Base-by-base conservation (phyloP, 2,329 filamentous ascomycete species). In the Exserohilum rostratum region DNA sequence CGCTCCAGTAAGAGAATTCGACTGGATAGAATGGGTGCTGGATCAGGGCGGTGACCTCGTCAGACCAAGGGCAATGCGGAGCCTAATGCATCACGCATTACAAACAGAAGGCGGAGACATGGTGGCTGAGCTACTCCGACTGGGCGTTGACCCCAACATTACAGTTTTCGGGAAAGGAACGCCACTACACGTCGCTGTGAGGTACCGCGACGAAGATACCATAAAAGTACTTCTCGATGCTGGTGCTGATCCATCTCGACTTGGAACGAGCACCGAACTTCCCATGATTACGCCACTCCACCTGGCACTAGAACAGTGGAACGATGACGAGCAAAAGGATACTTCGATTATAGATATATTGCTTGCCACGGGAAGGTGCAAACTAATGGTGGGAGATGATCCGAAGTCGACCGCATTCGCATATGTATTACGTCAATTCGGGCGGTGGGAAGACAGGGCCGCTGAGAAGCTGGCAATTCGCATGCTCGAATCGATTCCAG, bases 21-120 rank as follows among this genome's bases (percentile, higher is more conserved):
- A 46, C 2, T 70, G 67, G 67, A 40, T 70, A 33, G 29, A 50
- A 18, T 67, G 64, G 61, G 53, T 66, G 11, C 39, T 69, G 5
- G 50, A 60, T 12, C 20, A 12, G 29, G 65, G 65, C 25, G 66
- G 65, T 6, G 34, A 58, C 13, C 46, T 68, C 13, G 45, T 69
- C 12, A 57, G 46, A n/a, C 27, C 46, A 20, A 34, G 29, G 35
- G 62, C 64, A 6, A 47, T 62, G 34, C 27, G 13, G 17, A 60
- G 59, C 22, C 59, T 70, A 55, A 33, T 65, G 29, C 50, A 58
- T 31, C 40, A 44, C 34, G 62, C 64, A 12, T 22, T 68, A 1
- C 35, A 48, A 33, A 40, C 63, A 0, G 37, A 42, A 9, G 44
- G 65, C 27, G 17, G 56, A 2, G 52, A 48, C 1, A 49, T 64